phyloP scores from a whole-genome alignment of 805 yeast genomes.

The Candida parachauliodes region DNA sequence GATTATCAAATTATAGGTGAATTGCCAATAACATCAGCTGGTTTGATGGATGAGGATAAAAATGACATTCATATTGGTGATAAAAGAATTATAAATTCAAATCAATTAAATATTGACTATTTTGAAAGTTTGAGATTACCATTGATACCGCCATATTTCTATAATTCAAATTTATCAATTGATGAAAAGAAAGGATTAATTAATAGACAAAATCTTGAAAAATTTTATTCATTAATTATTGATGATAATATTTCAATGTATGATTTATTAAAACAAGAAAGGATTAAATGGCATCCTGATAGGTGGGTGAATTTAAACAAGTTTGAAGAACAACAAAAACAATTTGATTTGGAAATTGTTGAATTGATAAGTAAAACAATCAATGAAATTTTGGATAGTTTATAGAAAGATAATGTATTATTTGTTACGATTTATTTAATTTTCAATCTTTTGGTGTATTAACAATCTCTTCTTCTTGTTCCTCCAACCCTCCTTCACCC shows the following conservation, averaged over 20 bases:
- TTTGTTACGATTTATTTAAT: neutral
- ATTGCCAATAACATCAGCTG: slow-evolving; percentile 28
- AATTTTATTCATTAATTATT: slow-evolving; percentile 24
- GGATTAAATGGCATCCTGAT: slow-evolving; percentile 73
- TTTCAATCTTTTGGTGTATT: slow-evolving; percentile 12
- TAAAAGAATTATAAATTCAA: slow-evolving; percentile 27
- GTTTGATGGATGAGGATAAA: slow-evolving; percentile 31
- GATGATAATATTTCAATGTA: slow-evolving; percentile 13
- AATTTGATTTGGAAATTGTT: slow-evolving; percentile 24
- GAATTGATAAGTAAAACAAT: slow-evolving; percentile 28
- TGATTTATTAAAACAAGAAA: slow-evolving; percentile 40
- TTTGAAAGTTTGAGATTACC: slow-evolving; percentile 13
- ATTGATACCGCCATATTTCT: slow-evolving; percentile 12
- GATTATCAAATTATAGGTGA: slow-evolving; percentile 27
- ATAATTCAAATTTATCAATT: slow-evolving; percentile 7
- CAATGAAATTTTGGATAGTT: slow-evolving; percentile 18
- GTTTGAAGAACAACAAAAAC: slow-evolving; percentile 7
- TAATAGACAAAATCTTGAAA: slow-evolving; percentile 19
- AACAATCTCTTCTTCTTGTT: slow-evolving; percentile 8
- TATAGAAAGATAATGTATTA: neutral
- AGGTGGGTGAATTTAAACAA: slow-evolving; percentile 40
- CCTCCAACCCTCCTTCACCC: slow-evolving; percentile 22
- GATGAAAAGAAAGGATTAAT: slow-evolving; percentile 15
- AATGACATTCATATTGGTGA: slow-evolving; percentile 34
- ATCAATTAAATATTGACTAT: slow-evolving; percentile 13